A percentile compares a stretch with the other conserved stretches of the same genome.
Conservation (phyloP, 208 protist genomes). For the Crithidia brevicula region DNA sequence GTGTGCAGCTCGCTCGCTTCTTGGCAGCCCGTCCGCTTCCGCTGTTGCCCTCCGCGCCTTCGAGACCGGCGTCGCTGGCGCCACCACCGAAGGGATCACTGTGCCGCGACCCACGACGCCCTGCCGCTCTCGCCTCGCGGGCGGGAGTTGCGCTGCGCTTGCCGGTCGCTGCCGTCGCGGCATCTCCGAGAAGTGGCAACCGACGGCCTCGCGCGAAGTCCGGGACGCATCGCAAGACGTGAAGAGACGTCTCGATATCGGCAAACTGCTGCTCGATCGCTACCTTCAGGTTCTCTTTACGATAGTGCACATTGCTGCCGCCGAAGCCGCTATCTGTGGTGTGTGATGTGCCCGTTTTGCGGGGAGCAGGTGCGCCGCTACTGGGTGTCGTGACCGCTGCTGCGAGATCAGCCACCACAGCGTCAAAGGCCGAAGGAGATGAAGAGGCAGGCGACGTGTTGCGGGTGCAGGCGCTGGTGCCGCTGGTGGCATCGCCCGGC, state of each 20-base stretch:
- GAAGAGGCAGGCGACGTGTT: too few species aligned
- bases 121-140: background rate
- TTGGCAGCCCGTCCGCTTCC: slow-evolving; percentile 1
- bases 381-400: background rate
- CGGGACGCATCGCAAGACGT: slow-evolving; percentile 29
- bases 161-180: background rate
- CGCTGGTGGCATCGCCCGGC: background rate
- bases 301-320: background rate
- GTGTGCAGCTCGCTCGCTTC: background rate
- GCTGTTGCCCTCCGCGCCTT: background rate
- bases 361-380: too few species aligned
- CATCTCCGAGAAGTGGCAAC: background rate
- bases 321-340: too few species aligned
- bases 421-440: slow-evolving; percentile 11
- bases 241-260: slow-evolving; percentile 30
- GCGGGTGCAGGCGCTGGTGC: too few species aligned
- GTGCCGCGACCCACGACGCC: slow-evolving; percentile 10
- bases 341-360: too few species aligned
- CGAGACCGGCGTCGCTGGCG: slow-evolving; percentile 14
- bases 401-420: slow-evolving; percentile 2
- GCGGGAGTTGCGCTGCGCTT: too few species aligned
- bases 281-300: slow-evolving; percentile 15
- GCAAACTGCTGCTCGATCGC: slow-evolving; percentile 29
- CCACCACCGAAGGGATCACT: slow-evolving; percentile 9
- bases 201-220: slow-evolving; percentile 13